phyloP scores from a whole-genome alignment of 73 alveolate genomes.

The Tetrahymena borealis region DNA sequence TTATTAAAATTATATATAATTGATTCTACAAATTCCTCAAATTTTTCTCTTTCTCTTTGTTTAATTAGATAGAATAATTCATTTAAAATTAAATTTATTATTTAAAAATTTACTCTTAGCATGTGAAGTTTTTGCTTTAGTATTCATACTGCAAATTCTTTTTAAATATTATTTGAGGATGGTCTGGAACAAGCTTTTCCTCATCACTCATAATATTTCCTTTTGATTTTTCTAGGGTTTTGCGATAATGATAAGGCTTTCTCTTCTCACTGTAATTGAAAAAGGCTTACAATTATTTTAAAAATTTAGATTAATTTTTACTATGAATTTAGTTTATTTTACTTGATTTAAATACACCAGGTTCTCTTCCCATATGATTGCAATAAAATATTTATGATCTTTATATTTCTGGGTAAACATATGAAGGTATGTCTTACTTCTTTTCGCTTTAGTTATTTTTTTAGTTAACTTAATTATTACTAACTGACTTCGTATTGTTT shows the following conservation, averaged over 20 bases:
- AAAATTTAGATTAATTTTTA: neutral
- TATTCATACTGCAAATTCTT: neutral
- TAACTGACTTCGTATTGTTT: neutral
- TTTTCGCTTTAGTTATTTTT: neutral
- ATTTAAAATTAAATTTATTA: neutral
- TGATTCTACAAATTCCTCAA: neutral
- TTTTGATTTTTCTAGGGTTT: neutral
- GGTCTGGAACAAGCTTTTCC: neutral
- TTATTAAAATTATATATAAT: slow-evolving; percentile 36
- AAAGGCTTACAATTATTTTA: neutral
- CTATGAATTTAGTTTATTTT: neutral
- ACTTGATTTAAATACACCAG: neutral
- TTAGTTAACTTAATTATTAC: neutral
- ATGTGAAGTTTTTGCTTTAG: neutral
- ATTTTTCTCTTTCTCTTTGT: neutral
- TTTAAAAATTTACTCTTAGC: neutral
- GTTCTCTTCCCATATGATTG: neutral
- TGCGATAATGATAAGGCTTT: neutral
- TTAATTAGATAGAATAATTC: neutral
- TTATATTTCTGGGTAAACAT: neutral
- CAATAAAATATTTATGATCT: neutral
- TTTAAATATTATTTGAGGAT: neutral
- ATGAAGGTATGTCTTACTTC: neutral
- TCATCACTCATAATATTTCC: neutral
- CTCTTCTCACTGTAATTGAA: neutral